Conservation (phyloP, 1,284 basidiomycete genomes). For the Ustilago sp. region DNA sequence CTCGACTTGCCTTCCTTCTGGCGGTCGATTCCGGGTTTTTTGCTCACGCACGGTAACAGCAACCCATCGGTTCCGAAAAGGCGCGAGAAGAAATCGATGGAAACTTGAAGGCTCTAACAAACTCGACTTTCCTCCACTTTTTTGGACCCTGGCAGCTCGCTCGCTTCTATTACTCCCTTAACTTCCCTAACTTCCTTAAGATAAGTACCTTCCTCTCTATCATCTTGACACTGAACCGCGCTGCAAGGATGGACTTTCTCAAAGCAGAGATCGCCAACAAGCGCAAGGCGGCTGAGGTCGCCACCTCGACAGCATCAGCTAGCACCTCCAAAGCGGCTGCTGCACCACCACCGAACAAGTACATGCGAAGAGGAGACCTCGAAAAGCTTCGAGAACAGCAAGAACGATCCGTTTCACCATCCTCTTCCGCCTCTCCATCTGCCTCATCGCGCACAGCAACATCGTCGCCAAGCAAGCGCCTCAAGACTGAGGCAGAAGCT, state of each 20-base stretch:
- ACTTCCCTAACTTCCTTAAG: not conserved
- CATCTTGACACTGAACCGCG: not conserved
- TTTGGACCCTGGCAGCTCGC: conserved; percentile 15
- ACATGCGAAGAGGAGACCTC: conserved; percentile 61
- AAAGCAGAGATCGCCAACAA: conserved; percentile 80
- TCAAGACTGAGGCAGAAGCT: not conserved
- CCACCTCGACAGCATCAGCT: conserved; percentile 12
- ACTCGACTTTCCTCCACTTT: conserved; percentile 15
- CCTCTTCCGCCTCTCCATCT: conserved; percentile 3
- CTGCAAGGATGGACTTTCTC: conserved; percentile 79
- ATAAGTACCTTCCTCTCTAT: too few relatives aligned
- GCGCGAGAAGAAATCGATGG: not conserved
- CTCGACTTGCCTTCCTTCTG: conserved; percentile 21
- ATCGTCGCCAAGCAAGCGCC: conserved; percentile 14
- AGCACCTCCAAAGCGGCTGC: conserved; percentile 6
- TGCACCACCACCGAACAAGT: conserved; percentile 40
- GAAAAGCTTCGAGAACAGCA: conserved; percentile 45
- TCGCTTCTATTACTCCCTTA: too few relatives aligned
- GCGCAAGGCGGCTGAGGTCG: conserved; percentile 77
- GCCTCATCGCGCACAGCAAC: conserved; percentile 3
- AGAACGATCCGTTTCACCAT: conserved; percentile 26
- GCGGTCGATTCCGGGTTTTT: conserved; percentile 37
- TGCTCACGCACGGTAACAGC: conserved; percentile 24
- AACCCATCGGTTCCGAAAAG: conserved; percentile 29
- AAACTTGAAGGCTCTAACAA: conserved; percentile 15